Evolutionary conservation across 257 asterid genomes (phyloP), one percentile per base, ranked within the genome.

Genomic region (Ajuga chamaepitys): DNA sequence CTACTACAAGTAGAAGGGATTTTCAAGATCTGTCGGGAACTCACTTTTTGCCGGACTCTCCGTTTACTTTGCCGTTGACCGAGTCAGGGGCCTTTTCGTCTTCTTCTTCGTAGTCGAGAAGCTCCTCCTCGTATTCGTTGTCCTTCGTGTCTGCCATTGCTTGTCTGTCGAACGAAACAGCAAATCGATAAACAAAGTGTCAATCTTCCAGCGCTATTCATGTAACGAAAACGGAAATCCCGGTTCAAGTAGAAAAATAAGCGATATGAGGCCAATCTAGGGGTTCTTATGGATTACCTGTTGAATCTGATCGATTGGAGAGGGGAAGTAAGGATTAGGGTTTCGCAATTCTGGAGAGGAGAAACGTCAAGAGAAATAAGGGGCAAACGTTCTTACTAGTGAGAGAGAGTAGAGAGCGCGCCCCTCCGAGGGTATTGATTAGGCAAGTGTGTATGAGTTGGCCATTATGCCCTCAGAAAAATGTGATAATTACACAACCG

Each of bases 21-120:
- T 3, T 1, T 28, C 16, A 26, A 66, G 53, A 67, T 64, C 52
- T 26, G 25, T 5, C n/a, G 37, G 5, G 7, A 62, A 47, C 88
- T 78, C 58, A 91, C 98, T 88, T 91, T 59, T 91, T 86, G 53
- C 57, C 89, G 25, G 98, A 77, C 73, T 91, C 96, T 64, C 98
- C 98, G 79, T 85, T 88, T 83, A 75, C 83, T 77, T 85, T 88
- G 51, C 74, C 88, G 60, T 69, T 47, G 67, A 75, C 78, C 4
- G 91, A 80, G 45, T 84, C 96, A 3, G 82, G 79, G 74, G 85
- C 80, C 66, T 83, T 88, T 35, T 91, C 98, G 2, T 91, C 98
- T 46, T 91, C 98, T 58, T 91, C 97, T 70, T 90, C 97, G 78
- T 91, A 91, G 84, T 91, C 97, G 71, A 91, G 85, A 67, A 91